Evolutionary conservation across 371 early-diverging fungal species (phyloP), one percentile per base, ranked within the genome.

Genomic region (Lichtheimia ramosa): DNA sequence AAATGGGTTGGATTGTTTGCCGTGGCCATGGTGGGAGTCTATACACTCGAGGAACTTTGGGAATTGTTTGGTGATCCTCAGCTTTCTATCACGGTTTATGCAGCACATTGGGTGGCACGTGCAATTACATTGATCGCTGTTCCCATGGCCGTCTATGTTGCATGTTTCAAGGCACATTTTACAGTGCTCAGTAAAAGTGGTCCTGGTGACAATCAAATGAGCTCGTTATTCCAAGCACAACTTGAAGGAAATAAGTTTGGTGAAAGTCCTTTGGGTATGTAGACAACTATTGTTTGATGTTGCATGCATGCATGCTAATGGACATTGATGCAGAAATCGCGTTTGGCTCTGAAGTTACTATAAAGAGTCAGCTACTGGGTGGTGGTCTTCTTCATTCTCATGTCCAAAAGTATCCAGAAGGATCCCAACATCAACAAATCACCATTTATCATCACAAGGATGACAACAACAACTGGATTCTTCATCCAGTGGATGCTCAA

Each of bases 1-100:
- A 99, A 99, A 78, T 99, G 99, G 99, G 97, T 99, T 21, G 99
- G 99, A 0, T 74, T 98, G 40, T 93, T 99, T 71, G 89, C 92
- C 20, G 94, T 95, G 13, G 95, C 96, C 4, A 74, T 96, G 15
- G 97, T 97, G 52, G 99, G 99, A 1, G 54, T 96, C 43, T 91
- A 94, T 70, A 99, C 99, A 0, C 69, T 98, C 14, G 91, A 94
- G 54, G 96, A 97, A 41, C 83, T 99, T 6, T 99, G 95, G 90
- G 92, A 93, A 28, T 81, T 93, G 65, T 84, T 95, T 51, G 98
- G 96, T 0, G 92, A 96, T 61, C 48, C 88, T 27, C 74, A 80
- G 10, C 77, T 92, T 69, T 75, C 92, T 10, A 81, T 91, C 80
- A 69, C 64, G n/a, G 71, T 79, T 7, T 93, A 94, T 62, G 18